phyloP scores from a whole-genome alignment of 2,329 filamentous ascomycete species.

The Coleophoma cylindrospora region DNA sequence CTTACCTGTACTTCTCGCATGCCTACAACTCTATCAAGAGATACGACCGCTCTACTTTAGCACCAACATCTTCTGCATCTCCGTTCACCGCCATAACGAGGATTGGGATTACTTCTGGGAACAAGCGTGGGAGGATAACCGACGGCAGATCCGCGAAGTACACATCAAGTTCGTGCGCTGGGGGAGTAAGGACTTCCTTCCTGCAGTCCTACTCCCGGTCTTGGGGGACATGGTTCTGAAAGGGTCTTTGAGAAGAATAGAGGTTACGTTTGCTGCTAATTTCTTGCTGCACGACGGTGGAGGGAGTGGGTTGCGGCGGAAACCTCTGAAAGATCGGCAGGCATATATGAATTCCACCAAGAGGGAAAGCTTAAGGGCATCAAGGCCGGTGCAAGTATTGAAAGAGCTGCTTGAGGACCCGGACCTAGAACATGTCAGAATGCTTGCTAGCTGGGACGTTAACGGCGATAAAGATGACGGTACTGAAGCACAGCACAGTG shows the following conservation, averaged over 20 bases:
- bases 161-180: constrained; percentile 12
- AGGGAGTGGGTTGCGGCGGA: constrained; percentile 8
- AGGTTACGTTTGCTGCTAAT: constrained; percentile 13
- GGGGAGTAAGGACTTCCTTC: constrained; percentile 18
- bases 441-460: too few species aligned
- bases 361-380: too few species aligned
- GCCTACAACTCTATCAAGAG: constrained; percentile 20
- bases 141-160: constrained; percentile 13
- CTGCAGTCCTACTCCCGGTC: constrained; percentile 7
- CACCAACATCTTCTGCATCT: constrained; percentile 17
- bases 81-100: constrained; percentile 10
- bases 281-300: not conserved
- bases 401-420: constrained; percentile 16
- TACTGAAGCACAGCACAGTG: too few species aligned
- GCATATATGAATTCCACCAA: too few species aligned
- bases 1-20: constrained; percentile 17
- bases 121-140: constrained; percentile 10
- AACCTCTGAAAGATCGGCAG: not conserved
- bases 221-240: constrained; percentile 21
- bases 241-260: constrained; percentile 18
- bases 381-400: not conserved
- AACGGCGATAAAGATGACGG: too few species aligned
- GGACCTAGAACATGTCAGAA: constrained; percentile 11
- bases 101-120: constrained; percentile 11
- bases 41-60: constrained; percentile 18